phyloP scores from a whole-genome alignment of 768 basidiomycete genomes.

The Amanita rimosa region DNA sequence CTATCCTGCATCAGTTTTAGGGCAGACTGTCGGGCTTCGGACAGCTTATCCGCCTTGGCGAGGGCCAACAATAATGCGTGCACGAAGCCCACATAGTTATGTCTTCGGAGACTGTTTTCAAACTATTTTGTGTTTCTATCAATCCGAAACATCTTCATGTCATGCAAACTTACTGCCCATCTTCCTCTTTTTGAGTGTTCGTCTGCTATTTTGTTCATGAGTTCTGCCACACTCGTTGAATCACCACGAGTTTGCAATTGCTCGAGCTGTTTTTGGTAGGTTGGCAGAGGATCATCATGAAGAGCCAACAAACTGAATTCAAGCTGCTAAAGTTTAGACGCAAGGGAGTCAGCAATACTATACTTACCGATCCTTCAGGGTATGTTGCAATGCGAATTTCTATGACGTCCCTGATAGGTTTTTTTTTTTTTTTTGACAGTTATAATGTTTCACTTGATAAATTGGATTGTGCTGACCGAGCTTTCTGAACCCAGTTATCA shows the following conservation, averaged over 20 bases:
- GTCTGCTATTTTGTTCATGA: slow-evolving; percentile 44
- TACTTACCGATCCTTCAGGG: slow-evolving; percentile 73
- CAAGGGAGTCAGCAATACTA: background rate
- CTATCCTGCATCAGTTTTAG: slow-evolving; percentile 34
- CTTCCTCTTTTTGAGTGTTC: slow-evolving; percentile 69
- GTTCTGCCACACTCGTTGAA: slow-evolving; percentile 34
- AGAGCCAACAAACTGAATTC: slow-evolving; percentile 90
- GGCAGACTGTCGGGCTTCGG: slow-evolving; percentile 36
- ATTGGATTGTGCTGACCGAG: slow-evolving; percentile 39
- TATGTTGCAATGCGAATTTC: slow-evolving; percentile 86
- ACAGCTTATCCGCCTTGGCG: slow-evolving; percentile 58
- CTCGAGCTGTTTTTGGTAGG: slow-evolving; percentile 48
- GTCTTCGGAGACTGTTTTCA: slow-evolving; percentile 77
- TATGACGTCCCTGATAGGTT: slow-evolving; percentile 67
- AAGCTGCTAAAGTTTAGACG: slow-evolving; percentile 33
- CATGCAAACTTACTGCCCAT: slow-evolving; percentile 58
- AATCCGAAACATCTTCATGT: slow-evolving; percentile 8
- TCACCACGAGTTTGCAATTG: slow-evolving; percentile 31
- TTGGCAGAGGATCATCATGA: slow-evolving; percentile 69
- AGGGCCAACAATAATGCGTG: slow-evolving; percentile 65
- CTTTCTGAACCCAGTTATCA: slow-evolving; percentile 78
- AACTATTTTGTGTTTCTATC: slow-evolving; percentile 36
- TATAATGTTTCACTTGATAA: slow-evolving; percentile 6
- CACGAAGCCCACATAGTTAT: slow-evolving; percentile 79
- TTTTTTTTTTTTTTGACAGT: slow-evolving; percentile 10